phyloP scores from a whole-genome alignment of 2,329 filamentous ascomycete genomes.

The Phialocephala sp. region DNA sequence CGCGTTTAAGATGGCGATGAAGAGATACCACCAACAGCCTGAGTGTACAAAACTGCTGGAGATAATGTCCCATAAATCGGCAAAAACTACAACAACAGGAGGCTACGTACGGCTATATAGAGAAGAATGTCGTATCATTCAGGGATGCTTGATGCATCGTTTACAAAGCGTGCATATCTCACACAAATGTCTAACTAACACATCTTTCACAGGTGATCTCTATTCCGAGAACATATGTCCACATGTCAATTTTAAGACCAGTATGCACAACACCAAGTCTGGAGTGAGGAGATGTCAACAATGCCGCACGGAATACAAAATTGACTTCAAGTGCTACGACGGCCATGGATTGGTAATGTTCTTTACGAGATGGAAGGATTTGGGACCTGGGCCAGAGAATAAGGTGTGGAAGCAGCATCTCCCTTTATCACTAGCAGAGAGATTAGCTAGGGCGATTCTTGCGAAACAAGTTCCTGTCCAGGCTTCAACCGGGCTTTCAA shows the following conservation, averaged over 20 bases:
- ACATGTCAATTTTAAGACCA: not conserved
- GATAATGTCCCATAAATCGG: conserved; percentile 16
- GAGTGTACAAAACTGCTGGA: conserved; percentile 18
- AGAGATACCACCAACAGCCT: conserved; percentile 24
- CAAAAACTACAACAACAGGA: not conserved
- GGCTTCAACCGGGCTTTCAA: not conserved
- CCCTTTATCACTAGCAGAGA: not conserved
- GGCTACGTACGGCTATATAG: conserved; percentile 10
- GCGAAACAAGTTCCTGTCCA: not conserved
- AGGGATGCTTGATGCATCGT: conserved; percentile 13
- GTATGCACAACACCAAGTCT: not conserved
- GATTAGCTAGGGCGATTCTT: too few relatives aligned
- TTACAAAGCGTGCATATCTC: conserved; percentile 11
- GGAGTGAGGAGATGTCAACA: conserved; percentile 13
- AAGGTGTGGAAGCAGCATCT: conserved; percentile 24
- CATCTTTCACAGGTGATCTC: not conserved
- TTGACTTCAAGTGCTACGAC: conserved; percentile 22
- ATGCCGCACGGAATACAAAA: conserved; percentile 27
- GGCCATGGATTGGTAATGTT: conserved; percentile 20
- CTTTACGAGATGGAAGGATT: conserved; percentile 29
- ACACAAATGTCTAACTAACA: not conserved
- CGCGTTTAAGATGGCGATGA: conserved; percentile 29
- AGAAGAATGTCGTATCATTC: conserved; percentile 22
- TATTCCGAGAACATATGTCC: conserved; percentile 11
- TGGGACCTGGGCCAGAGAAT: conserved; percentile 21